Conservation (phyloP, 2,329 filamentous ascomycete genomes). For the Penicillium sp. region DNA sequence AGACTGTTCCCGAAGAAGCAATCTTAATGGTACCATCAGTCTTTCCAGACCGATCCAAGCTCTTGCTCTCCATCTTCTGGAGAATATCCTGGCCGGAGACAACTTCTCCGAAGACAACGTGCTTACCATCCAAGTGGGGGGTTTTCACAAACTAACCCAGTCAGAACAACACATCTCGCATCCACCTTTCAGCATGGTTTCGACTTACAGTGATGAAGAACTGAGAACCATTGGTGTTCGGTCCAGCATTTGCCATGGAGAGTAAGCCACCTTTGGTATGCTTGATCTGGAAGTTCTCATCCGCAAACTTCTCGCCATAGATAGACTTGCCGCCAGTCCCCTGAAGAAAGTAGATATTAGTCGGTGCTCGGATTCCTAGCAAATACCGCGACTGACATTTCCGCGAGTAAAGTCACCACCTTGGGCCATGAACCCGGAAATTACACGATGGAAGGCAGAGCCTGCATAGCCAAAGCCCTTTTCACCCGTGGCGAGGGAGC, state of each 20-base stretch:
- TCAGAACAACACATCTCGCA: background rate
- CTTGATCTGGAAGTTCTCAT: conserved; percentile 78
- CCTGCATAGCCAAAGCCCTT: conserved; percentile 77
- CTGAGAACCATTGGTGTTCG: conserved; percentile 77
- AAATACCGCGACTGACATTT: conserved; percentile 63
- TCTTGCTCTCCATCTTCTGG: conserved; percentile 50
- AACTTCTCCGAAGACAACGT: conserved; percentile 64
- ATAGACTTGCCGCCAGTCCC: conserved; percentile 87
- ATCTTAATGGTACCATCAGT: conserved; percentile 11
- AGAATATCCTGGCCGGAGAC: conserved; percentile 53
- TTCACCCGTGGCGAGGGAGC: conserved; percentile 72
- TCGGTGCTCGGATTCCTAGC: background rate
- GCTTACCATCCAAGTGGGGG: conserved; percentile 61
- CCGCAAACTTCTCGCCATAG: conserved; percentile 85
- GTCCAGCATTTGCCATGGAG: conserved; percentile 88
- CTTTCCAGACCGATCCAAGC: conserved; percentile 3
- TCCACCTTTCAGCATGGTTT: background rate
- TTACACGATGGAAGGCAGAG: conserved; percentile 85
- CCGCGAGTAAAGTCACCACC: conserved; percentile 88
- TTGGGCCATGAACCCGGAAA: conserved; percentile 87
- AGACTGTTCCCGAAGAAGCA: conserved; percentile 4
- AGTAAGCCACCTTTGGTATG: conserved; percentile 72
- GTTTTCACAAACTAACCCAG: conserved; percentile 47
- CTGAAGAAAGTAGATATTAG: conserved; percentile 43
- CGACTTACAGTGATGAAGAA: conserved; percentile 63